Conservation (phyloP, 345 rosid genomes). For the Syzygium jambos region DNA sequence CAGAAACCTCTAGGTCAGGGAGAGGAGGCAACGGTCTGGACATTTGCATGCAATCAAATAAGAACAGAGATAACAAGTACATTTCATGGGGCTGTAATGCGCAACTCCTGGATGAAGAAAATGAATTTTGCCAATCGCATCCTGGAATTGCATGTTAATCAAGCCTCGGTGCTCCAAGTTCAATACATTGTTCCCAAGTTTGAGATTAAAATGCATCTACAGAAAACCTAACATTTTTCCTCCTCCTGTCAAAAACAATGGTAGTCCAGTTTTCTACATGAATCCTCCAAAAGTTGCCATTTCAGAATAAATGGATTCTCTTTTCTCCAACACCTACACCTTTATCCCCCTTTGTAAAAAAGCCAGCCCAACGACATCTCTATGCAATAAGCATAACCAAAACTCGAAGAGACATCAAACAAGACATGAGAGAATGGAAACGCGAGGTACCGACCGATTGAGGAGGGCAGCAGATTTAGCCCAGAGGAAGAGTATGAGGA, state of each 20-base stretch:
- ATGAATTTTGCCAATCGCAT: neutral
- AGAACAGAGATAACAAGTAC: neutral
- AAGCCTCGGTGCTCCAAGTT: neutral
- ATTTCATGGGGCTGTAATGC: neutral
- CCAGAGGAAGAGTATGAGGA: conserved; percentile 80
- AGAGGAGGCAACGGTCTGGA: conserved; percentile 88
- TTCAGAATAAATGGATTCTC: neutral
- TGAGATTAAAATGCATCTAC: neutral
- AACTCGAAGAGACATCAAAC: neutral
- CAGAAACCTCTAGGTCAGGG: conserved; percentile 82
- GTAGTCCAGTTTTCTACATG: neutral
- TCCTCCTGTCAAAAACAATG: neutral
- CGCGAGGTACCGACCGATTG: conserved; percentile 46
- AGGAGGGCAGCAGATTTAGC: conserved; percentile 95
- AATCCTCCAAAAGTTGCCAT: neutral
- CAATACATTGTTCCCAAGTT: neutral
- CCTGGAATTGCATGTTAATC: neutral
- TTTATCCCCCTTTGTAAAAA: neutral
- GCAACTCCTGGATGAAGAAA: neutral
- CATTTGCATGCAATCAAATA: neutral
- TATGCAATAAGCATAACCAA: neutral
- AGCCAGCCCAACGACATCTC: neutral
- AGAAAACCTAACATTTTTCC: neutral
- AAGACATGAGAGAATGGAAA: neutral
- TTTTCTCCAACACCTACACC: neutral